These are phyloP conservation scores for Ogataea siamensis DNA, from an alignment of 805 yeast species.

Conservation along the genomic window DNA sequence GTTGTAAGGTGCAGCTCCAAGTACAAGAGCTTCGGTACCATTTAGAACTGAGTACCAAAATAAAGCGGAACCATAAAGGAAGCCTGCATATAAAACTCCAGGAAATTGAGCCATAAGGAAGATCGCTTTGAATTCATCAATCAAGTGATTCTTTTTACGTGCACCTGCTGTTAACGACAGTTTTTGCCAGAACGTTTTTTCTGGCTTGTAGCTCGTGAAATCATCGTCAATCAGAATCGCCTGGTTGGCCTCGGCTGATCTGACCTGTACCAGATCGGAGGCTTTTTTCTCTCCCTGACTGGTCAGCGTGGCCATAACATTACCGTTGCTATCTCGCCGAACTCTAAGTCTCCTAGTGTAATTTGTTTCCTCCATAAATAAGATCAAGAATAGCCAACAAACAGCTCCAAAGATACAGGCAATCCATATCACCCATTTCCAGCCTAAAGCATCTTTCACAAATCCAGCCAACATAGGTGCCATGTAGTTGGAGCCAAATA, in stretches of 20 bases:
- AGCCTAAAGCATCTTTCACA: slow-evolving; percentile 47
- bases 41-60: slow-evolving; percentile 49
- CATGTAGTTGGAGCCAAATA: slow-evolving; percentile 51
- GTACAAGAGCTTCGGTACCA: slow-evolving; percentile 45
- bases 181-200: slow-evolving; percentile 41
- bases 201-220: slow-evolving; percentile 23
- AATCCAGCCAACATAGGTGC: slow-evolving; percentile 63
- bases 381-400: slow-evolving; percentile 38
- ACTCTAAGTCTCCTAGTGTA: slow-evolving; percentile 31
- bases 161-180: slow-evolving; percentile 42
- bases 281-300: slow-evolving; percentile 19
- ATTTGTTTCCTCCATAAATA: slow-evolving; percentile 56
- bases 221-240: slow-evolving; percentile 26
- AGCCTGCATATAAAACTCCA: slow-evolving; percentile 36
- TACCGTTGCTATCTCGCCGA: slow-evolving; percentile 25
- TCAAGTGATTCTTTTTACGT: slow-evolving; percentile 28
- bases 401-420: slow-evolving; percentile 46
- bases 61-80: slow-evolving; percentile 49
- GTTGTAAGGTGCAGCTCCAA: slow-evolving; percentile 49
- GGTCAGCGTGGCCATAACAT: slow-evolving; percentile 23
- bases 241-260: slow-evolving; percentile 26
- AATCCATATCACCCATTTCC: slow-evolving; percentile 53
- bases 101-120: slow-evolving; percentile 14
- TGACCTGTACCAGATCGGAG: slow-evolving; percentile 9
- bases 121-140: slow-evolving; percentile 31